Evolutionary conservation across 768 basidiomycete genomes (phyloP).

Genomic region (Trametes villosa): DNA sequence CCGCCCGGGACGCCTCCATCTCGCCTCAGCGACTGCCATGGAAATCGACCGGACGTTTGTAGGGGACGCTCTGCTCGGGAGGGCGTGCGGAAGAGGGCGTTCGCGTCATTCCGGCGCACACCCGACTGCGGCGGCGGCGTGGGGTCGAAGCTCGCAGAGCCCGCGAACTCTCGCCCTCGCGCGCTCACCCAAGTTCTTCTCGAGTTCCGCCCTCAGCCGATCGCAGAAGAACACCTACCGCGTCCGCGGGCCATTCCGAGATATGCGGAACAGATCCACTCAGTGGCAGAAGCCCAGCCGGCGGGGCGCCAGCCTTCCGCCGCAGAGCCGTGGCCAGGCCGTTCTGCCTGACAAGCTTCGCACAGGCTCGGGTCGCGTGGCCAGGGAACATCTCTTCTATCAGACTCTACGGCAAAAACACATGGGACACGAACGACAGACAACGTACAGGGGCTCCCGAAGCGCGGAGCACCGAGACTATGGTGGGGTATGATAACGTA

Average conservation of each 20-base stretch:
- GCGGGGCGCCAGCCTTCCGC: slow-evolving; percentile 2
- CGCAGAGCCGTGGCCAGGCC: background rate
- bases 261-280: slow-evolving; percentile 4
- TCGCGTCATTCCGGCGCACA: slow-evolving; percentile 12
- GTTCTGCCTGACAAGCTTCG: background rate
- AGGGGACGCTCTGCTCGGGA: background rate
- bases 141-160: slow-evolving; percentile 3
- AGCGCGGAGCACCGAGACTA: background rate
- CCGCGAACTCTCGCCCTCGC: background rate
- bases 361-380: background rate
- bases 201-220: slow-evolving; percentile 4
- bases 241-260: slow-evolving; percentile 6
- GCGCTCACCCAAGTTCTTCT: background rate
- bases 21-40: background rate
- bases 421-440: background rate
- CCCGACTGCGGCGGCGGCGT: background rate
- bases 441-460: background rate
- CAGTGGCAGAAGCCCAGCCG: background rate
- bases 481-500: slow-evolving; percentile 12
- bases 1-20: background rate
- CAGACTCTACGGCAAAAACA: background rate
- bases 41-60: background rate
- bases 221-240: slow-evolving; percentile 1
- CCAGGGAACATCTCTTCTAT: background rate
- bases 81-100: background rate